These are phyloP conservation scores for Salix dunnii DNA, from an alignment of 345 rosid species.

Conservation along the genomic window DNA sequence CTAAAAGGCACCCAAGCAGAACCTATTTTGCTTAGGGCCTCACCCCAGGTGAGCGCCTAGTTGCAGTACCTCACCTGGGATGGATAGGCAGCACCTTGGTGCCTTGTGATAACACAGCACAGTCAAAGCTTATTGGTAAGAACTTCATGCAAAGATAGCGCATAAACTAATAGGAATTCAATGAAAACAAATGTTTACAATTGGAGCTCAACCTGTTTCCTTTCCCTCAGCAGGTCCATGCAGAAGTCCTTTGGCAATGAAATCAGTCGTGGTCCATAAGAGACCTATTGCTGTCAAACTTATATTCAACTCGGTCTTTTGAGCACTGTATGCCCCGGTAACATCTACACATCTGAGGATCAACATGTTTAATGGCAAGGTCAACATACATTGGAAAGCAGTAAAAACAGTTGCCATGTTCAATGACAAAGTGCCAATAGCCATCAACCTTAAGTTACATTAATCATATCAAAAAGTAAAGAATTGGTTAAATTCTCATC, in stretches of 20 bases:
- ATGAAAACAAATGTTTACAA: background rate
- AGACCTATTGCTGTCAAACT: slow-evolving; percentile 95
- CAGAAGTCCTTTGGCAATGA: slow-evolving; percentile 69
- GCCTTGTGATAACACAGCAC: no score
- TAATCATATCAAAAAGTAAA: background rate
- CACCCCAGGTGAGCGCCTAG: no score
- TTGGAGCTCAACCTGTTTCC: slow-evolving; percentile 45
- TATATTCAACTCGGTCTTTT: slow-evolving; percentile 85
- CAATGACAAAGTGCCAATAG: background rate
- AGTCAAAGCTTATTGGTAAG: background rate
- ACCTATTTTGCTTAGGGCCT: no score
- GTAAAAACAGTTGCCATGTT: slow-evolving; percentile 2
- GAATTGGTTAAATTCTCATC: background rate
- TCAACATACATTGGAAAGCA: background rate
- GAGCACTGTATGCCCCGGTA: slow-evolving; percentile 95
- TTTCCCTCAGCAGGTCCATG: slow-evolving; percentile 44
- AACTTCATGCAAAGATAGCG: slow-evolving; percentile 1
- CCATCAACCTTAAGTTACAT: background rate
- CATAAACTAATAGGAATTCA: background rate
- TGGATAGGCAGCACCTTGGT: no score
- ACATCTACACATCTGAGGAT: slow-evolving; percentile 87
- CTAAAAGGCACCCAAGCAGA: no score
- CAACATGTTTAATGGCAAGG: slow-evolving; percentile 20
- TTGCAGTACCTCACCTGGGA: no score
- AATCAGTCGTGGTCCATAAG: slow-evolving; percentile 90